Base-by-base conservation (phyloP, 2,329 filamentous ascomycete genomes). In the Geoglossum cookeanum region DNA sequence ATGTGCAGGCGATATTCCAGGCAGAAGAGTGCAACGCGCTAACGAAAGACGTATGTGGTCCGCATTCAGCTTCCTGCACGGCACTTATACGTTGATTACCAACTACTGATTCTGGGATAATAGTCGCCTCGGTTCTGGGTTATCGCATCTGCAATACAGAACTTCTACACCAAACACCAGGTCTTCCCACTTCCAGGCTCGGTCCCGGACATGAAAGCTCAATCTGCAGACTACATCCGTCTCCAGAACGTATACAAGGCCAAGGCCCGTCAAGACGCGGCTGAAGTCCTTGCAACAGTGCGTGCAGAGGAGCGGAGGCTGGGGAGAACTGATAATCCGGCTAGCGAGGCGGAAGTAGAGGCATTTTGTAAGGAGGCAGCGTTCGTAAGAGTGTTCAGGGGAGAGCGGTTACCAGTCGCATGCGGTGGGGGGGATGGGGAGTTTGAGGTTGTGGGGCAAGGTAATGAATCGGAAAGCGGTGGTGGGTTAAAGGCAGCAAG, bases 131-230 rank as follows among this genome's bases (percentile, higher is more conserved):
- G 78, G 58, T 97, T 98, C 72, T 98, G 94, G 92, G 71, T 90
- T 60, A 91, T 96, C 62, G 85, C 87, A 7, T 77, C 81, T 57
- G 90, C 91, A 0, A 76, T 97, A 57, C 81, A 81, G 59, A 66
- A 77, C 22, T 98, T 98, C 68, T 83, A 91, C 68, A 69, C 78
- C 8, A 80, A 80, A 57, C 81, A 96, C 66, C 72, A 76, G 6
- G 77, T 83, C 32, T 76, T 98, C 4, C 92, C 92, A 15, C 74
- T 98, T 0, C 84, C 90, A 0, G 94, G 92, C 11, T 82, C 84
- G 2, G 74, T 98, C 1, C 92, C 94, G 1, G 92, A 98, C 68
- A 98, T 98, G 92, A 98, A 98, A 73, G 89, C 92, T 2, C 80
- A 91, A 66, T 95, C 90, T 3, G 80, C 77, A 58, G 85, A 94